These are phyloP conservation scores for Eucalyptus tenuipes DNA, from an alignment of 345 rosid genomes.

Conservation along the genomic window DNA sequence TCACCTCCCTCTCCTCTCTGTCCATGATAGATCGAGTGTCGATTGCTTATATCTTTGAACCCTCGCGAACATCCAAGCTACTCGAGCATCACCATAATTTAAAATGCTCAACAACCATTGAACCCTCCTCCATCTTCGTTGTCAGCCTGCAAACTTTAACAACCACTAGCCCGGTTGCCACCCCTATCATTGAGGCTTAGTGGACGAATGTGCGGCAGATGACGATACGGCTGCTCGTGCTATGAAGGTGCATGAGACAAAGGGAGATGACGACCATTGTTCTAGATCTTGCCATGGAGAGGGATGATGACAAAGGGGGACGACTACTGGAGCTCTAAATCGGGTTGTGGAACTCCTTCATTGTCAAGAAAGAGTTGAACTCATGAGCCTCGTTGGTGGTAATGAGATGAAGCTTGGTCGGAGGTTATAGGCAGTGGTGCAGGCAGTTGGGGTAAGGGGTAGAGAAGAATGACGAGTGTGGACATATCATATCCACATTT, in stretches of 20 bases:
- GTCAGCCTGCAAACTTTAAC: not conserved
- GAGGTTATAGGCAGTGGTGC: not conserved
- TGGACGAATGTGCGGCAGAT: not conserved
- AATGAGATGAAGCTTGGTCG: not conserved
- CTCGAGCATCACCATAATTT: not conserved
- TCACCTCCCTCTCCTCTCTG: too few relatives aligned
- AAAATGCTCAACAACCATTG: not conserved
- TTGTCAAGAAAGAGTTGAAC: not conserved
- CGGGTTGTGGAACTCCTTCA: not conserved
- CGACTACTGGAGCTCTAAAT: not conserved
- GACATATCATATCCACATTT: too few relatives aligned
- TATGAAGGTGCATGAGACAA: not conserved
- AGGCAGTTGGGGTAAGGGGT: rapidly evolving
- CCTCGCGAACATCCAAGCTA: not conserved
- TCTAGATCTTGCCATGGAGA: too few relatives aligned
- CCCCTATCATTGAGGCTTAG: not conserved
- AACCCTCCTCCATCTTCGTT: not conserved
- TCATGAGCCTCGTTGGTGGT: not conserved
- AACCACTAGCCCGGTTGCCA: not conserved
- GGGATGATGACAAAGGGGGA: not conserved
- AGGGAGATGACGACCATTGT: too few relatives aligned
- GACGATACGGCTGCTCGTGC: rapidly evolving
- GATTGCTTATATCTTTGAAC: not conserved
- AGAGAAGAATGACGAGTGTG: too few relatives aligned
- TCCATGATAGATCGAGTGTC: not conserved